Evolutionary conservation across 441 rosid genomes (phyloP).

Genomic region (Viola pubescens): DNA sequence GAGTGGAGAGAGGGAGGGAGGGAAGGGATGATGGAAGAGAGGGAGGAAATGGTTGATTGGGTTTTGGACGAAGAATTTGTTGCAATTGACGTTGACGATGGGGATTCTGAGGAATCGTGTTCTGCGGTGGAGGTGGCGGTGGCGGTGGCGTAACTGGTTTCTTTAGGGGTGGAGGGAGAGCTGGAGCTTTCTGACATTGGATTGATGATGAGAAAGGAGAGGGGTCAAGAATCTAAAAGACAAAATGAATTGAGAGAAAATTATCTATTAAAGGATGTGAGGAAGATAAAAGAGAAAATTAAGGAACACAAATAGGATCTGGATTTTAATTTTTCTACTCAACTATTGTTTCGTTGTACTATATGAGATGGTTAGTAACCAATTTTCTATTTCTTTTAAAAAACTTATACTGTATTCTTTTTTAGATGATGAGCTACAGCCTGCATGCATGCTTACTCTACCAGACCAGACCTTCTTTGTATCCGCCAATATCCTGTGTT

Average conservation of each 20-base stretch:
- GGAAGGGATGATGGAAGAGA: constrained; percentile 43
- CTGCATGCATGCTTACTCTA: too few species aligned
- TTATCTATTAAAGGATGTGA: not conserved
- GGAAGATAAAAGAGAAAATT: constrained; percentile 3
- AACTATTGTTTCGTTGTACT: too few species aligned
- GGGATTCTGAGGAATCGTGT: constrained; percentile 17
- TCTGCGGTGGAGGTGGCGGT: constrained; percentile 18
- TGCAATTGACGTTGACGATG: constrained; percentile 16
- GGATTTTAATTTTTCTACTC: too few species aligned
- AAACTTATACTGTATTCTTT: too few species aligned
- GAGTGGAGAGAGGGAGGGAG: constrained; percentile 34
- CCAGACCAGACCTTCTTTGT: too few species aligned
- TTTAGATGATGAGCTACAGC: too few species aligned
- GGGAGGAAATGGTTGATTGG: constrained; percentile 38
- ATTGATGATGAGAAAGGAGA: not conserved
- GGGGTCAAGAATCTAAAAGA: not conserved
- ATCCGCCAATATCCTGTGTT: too few species aligned
- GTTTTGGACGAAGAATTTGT: constrained; percentile 26
- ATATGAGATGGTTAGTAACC: too few species aligned
- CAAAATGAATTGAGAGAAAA: not conserved
- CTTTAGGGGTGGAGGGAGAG: not conserved
- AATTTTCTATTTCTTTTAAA: too few species aligned
- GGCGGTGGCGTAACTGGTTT: not conserved
- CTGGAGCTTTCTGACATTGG: not conserved
- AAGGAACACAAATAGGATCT: constrained; percentile 14